Percentiles rank a stretch among this genome's conserved stretches.
Evolutionary conservation across 495 filamentous ascomycete species (phyloP).

Genomic region (Hypoxylon intermedium): DNA sequence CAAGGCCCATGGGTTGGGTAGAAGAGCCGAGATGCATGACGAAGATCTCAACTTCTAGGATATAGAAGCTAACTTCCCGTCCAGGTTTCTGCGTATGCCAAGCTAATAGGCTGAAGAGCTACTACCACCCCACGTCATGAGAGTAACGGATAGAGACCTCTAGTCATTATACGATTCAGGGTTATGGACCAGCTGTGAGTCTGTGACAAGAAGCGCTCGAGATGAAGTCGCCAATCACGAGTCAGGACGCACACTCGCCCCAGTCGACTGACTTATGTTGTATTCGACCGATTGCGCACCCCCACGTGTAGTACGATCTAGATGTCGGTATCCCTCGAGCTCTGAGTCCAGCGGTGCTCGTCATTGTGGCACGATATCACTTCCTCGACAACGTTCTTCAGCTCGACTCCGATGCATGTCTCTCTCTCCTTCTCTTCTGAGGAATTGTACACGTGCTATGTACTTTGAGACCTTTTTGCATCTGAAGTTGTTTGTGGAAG

Average conservation of each 20-base stretch:
- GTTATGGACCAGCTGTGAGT: not conserved
- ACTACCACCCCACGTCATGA: conserved; percentile 17
- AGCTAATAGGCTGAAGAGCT: conserved; percentile 18
- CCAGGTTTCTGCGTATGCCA: conserved; percentile 21
- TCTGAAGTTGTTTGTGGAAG: conserved; percentile 28
- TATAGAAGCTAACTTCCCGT: conserved; percentile 22
- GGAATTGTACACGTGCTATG: conserved; percentile 31
- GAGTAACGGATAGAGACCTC: conserved; percentile 18
- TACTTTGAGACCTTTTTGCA: not conserved
- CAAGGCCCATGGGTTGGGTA: conserved; percentile 22
- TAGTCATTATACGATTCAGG: conserved; percentile 7
- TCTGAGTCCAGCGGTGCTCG: conserved; percentile 1
- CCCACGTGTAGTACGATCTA: conserved; percentile 2
- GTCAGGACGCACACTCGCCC: conserved; percentile 1
- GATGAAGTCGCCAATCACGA: conserved; percentile 17
- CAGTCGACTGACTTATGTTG: not conserved
- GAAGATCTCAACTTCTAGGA: conserved; percentile 38
- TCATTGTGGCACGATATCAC: conserved; percentile 10
- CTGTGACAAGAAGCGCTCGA: conserved; percentile 3
- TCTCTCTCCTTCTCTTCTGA: conserved; percentile 30
- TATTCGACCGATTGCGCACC: not conserved
- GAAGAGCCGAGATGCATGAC: conserved; percentile 12
- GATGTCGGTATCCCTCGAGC: not conserved
- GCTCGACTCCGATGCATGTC: not conserved
- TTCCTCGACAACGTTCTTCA: not conserved